These are phyloP conservation scores for Wickerhamiella qilinensis DNA, from an alignment of 805 yeast species.

Conservation along the genomic window DNA sequence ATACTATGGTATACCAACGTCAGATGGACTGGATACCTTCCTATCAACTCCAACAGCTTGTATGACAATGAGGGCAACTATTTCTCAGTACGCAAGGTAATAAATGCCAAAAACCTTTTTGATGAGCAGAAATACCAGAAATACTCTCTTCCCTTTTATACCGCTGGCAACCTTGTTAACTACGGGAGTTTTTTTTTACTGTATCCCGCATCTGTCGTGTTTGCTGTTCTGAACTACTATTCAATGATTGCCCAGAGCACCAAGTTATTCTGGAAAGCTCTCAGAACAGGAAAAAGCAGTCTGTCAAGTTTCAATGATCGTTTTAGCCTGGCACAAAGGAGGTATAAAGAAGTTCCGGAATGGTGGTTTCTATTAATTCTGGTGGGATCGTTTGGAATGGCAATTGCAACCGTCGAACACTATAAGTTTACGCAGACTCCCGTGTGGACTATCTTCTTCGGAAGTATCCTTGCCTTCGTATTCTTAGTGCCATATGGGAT, in stretches of 20 bases:
- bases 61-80: slow-evolving; percentile 30
- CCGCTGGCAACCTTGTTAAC: slow-evolving; percentile 42
- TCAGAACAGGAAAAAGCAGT: slow-evolving; percentile 4
- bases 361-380: slow-evolving; percentile 32
- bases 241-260: slow-evolving; percentile 10
- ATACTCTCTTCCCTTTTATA: slow-evolving; percentile 51
- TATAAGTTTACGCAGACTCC: slow-evolving; percentile 30
- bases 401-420: slow-evolving; percentile 28
- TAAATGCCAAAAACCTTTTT: slow-evolving; percentile 30
- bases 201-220: slow-evolving; percentile 36
- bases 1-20: slow-evolving; percentile 32
- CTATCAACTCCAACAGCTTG: slow-evolving; percentile 30
- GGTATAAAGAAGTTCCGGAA: slow-evolving; percentile 38
- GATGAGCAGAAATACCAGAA: slow-evolving; percentile 31
- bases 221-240: slow-evolving; percentile 33
- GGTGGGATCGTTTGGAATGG: slow-evolving; percentile 28
- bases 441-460: slow-evolving; percentile 46
- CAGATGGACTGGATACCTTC: slow-evolving; percentile 35
- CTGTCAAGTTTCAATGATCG: slow-evolving; percentile 27
- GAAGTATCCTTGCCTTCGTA: slow-evolving; percentile 34
- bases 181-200: slow-evolving; percentile 38
- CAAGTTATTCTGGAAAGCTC: slow-evolving; percentile 13
- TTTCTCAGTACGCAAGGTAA: slow-evolving; percentile 28
- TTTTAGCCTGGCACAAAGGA: slow-evolving; percentile 32
- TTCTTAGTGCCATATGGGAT: slow-evolving; percentile 51